Evolutionary conservation across 306 rosid species (phyloP).

Genomic region (Spatholobus suberectus): DNA sequence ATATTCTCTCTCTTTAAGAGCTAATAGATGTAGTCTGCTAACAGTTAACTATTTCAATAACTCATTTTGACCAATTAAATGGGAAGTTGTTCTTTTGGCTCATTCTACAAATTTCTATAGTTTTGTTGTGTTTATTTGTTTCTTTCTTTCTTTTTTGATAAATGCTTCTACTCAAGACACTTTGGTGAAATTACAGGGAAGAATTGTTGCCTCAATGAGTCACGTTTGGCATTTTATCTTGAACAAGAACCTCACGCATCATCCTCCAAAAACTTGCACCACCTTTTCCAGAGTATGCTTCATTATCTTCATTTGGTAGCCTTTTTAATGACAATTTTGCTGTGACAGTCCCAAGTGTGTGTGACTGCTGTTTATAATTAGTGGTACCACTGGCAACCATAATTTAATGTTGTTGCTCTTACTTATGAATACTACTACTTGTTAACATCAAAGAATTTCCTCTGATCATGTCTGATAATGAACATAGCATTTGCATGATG

Average conservation of each 20-base stretch:
- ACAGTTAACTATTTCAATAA: constrained; percentile 7
- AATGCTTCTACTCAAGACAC: constrained; percentile 37
- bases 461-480: constrained; percentile 18
- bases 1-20: background rate
- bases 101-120: constrained; percentile 2
- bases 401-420: constrained; percentile 19
- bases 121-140: background rate
- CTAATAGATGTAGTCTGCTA: background rate
- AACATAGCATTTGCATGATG: constrained; percentile 15
- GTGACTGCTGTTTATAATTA: constrained; percentile 22
- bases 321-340: constrained; percentile 29
- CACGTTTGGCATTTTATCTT: constrained; percentile 81
- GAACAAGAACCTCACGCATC: constrained; percentile 89
- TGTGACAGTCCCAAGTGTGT: constrained; percentile 25
- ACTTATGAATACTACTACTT: background rate
- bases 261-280: constrained; percentile 83
- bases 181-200: constrained; percentile 67
- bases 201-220: constrained; percentile 90
- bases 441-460: constrained; percentile 1
- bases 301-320: constrained; percentile 34
- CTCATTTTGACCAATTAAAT: constrained; percentile 24
- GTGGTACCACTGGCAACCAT: background rate
- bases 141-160: background rate
- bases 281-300: constrained; percentile 93
- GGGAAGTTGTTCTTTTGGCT: constrained; percentile 19